These are phyloP conservation scores for Sarocladium brachiariae DNA, from an alignment of 2,329 filamentous ascomycete genomes.

Conservation along the genomic window DNA sequence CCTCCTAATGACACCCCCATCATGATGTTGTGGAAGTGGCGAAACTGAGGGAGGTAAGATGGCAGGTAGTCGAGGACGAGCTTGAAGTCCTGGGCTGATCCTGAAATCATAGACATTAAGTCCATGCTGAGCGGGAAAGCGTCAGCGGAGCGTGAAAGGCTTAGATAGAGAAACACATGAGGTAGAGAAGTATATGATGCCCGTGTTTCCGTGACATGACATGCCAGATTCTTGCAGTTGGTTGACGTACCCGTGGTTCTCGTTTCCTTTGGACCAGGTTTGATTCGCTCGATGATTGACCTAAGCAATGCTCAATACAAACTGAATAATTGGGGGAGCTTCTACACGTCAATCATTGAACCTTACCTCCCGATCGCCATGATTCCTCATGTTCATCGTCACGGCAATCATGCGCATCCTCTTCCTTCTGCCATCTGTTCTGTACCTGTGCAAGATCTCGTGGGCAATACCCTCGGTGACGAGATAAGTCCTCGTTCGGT, in stretches of 20 bases:
- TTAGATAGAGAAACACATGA: no score
- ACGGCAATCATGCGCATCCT: slow-evolving; percentile 4
- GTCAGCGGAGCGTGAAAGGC: no score
- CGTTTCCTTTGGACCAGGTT: slow-evolving; percentile 4
- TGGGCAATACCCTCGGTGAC: slow-evolving; percentile 9
- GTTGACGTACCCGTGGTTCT: slow-evolving; percentile 6
- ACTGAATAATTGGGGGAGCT: no score
- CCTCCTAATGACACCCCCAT: slow-evolving; percentile 9
- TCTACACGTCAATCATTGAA: no score
- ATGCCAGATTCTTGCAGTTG: no score
- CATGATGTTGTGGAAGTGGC: slow-evolving; percentile 7
- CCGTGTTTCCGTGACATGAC: no score
- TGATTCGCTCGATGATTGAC: background rate
- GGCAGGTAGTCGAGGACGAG: slow-evolving; percentile 7
- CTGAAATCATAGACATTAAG: slow-evolving; percentile 3
- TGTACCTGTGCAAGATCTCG: slow-evolving; percentile 9
- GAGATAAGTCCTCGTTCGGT: slow-evolving; percentile 9
- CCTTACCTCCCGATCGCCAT: slow-evolving; percentile 9
- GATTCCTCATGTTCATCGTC: slow-evolving; percentile 11
- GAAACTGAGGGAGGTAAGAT: slow-evolving; percentile 2
- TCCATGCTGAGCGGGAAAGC: background rate
- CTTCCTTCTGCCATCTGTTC: background rate
- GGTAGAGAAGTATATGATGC: no score
- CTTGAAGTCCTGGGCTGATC: slow-evolving; percentile 2
- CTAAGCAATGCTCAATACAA: no score